Base-by-base conservation (phyloP, 306 rosid genomes). In the Vigna reflexopilosa region DNA sequence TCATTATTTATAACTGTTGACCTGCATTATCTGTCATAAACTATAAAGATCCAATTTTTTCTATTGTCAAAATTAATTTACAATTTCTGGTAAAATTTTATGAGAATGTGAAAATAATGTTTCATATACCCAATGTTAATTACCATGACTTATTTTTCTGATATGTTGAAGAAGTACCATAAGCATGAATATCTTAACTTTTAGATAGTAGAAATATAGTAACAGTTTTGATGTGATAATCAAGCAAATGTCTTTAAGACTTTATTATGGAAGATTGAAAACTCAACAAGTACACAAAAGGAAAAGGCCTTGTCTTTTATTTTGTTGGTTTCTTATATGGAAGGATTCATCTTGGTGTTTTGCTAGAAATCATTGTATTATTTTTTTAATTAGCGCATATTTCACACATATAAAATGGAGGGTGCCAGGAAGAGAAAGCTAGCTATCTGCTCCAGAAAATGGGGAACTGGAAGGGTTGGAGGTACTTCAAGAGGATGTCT, bases 241-340 rank as follows among this genome's bases (percentile, higher is more conserved):
- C 9, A 65, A 52, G 59, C 73, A 73, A 64, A 7, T 26, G 36
- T 50, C 9, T 72, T 45, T 38, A 72, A 77, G 71, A 62, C 63
- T 63, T 55, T 15, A 77, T 44, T 22, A 22, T 22, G n/a, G 36
- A 44, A 24, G 69, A 75, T 59, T 24, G 56, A 58, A 64, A 13
- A 58, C 81, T 5, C 28, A 56, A 20, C n/a, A 20, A 82, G 59
- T 20, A 72, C 72, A 72, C 36, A 77, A 71, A 47, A 77, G 82
- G 85, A 77, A 71, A 47, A 77, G 82, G 85, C 78, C 12, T 64
- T 73, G 97, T 84, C 90, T 77, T 87, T 52, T 47, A 64, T 48
- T 62, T 81, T 87, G 90, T 88, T 88, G 82, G 54, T 73, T 86
- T 86, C 85, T 86, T 82, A 65, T n/a, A 4, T 86, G 90, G 76